Evolutionary conservation across 345 rosid species (phyloP).

Genomic region (Clarkia xantiana): DNA sequence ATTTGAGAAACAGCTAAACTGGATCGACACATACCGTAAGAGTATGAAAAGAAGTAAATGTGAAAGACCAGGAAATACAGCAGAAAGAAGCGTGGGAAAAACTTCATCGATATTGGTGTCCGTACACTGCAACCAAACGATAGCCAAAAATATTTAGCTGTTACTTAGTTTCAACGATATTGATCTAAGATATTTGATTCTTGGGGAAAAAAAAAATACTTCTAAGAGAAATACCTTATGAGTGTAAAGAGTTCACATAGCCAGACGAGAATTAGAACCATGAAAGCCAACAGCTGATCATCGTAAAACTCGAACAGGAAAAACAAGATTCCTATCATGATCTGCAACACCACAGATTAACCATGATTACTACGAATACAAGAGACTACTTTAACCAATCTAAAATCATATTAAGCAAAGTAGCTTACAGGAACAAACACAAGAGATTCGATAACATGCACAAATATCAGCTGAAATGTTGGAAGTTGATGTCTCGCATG

Average conservation of each 20-base stretch:
- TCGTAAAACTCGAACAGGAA: slow-evolving; percentile 94
- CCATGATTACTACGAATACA: not conserved
- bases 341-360: slow-evolving; percentile 39
- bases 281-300: slow-evolving; percentile 96
- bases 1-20: not conserved
- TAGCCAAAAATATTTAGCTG: too few species aligned
- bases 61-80: slow-evolving; percentile 97
- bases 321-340: slow-evolving; percentile 96
- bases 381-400: not conserved
- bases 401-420: not conserved
- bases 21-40: slow-evolving; percentile 45
- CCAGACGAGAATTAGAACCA: slow-evolving; percentile 98
- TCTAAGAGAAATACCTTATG: slow-evolving; percentile 46
- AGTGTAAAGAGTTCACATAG: slow-evolving; percentile 87
- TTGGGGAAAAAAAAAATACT: too few species aligned
- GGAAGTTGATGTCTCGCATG: slow-evolving; percentile 96
- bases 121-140: slow-evolving; percentile 57
- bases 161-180: too few species aligned
- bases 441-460: slow-evolving; percentile 91
- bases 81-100: slow-evolving; percentile 95
- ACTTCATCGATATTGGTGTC: slow-evolving; percentile 97
- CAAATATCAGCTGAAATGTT: slow-evolving; percentile 95
- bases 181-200: too few species aligned
- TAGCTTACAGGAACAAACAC: slow-evolving; percentile 87
- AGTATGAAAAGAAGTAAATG: slow-evolving; percentile 90